Percentiles rank a stretch among this genome's conserved stretches.
Evolutionary conservation across 768 basidiomycete species (phyloP).

Genomic region (Leccinum subtestaceum): DNA sequence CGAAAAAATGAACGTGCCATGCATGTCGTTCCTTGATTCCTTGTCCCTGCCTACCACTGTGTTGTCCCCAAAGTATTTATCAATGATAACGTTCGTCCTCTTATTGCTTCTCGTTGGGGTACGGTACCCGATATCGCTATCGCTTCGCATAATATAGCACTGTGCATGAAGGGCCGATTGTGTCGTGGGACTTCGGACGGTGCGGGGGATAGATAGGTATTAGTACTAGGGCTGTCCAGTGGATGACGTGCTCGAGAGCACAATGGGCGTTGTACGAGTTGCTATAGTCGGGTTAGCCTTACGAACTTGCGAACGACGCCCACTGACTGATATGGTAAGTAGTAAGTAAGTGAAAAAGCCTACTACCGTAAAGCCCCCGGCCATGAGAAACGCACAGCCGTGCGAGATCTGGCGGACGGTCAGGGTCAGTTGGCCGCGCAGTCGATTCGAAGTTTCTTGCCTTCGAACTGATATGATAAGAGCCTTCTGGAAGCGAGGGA

Average conservation of each 20-base stretch:
- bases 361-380: not conserved
- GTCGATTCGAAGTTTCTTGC: not conserved
- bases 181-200: not conserved
- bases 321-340: not conserved
- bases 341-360: not conserved
- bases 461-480: not conserved
- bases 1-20: not conserved
- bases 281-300: not conserved
- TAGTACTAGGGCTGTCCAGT: not conserved
- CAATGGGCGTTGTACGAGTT: not conserved
- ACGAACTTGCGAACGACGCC: not conserved
- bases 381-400: not conserved
- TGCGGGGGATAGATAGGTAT: not conserved
- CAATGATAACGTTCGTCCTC: not conserved
- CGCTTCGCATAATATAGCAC: not conserved
- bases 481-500: not conserved
- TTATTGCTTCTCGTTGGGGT: not conserved
- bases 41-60: not conserved
- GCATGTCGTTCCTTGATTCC: not conserved
- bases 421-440: not conserved
- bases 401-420: not conserved
- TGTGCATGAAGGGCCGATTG: not conserved
- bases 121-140: not conserved
- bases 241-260: not conserved
- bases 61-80: not conserved